Evolutionary conservation across 495 filamentous ascomycete genomes (phyloP).

Genomic region (Aspergillus diversus): DNA sequence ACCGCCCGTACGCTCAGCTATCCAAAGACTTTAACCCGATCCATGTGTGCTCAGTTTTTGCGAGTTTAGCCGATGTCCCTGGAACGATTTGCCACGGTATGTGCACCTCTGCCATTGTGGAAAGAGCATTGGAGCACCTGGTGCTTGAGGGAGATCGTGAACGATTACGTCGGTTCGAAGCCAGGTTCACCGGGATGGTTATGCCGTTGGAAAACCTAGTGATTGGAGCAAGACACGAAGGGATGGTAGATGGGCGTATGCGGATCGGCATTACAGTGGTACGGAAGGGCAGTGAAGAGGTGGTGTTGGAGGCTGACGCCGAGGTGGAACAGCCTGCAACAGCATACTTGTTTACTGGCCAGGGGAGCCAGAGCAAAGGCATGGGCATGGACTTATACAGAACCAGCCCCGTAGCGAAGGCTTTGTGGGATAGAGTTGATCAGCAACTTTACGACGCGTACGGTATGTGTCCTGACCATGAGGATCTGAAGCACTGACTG

Average conservation of each 20-base stretch:
- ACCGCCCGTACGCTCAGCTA: slow-evolving; percentile 30
- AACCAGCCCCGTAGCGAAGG: slow-evolving; percentile 32
- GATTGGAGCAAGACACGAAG: slow-evolving; percentile 36
- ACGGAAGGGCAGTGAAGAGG: slow-evolving; percentile 30
- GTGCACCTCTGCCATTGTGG: slow-evolving; percentile 32
- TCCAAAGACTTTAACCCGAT: slow-evolving; percentile 46
- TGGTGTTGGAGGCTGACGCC: slow-evolving; percentile 39
- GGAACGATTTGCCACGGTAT: slow-evolving; percentile 43
- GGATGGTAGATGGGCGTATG: slow-evolving; percentile 40
- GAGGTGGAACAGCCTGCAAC: slow-evolving; percentile 40
- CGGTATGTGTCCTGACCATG: slow-evolving; percentile 28
- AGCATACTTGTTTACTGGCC: slow-evolving; percentile 50
- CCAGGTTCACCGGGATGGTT: slow-evolving; percentile 42
- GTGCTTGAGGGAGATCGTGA: slow-evolving; percentile 19
- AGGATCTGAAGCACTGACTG: background rate
- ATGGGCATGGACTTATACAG: slow-evolving; percentile 51
- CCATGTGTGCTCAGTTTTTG: slow-evolving; percentile 36
- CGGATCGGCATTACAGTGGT: slow-evolving; percentile 30
- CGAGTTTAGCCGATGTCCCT: slow-evolving; percentile 33
- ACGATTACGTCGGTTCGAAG: slow-evolving; percentile 30
- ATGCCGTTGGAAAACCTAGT: slow-evolving; percentile 37
- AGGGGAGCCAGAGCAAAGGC: slow-evolving; percentile 42
- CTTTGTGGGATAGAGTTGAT: slow-evolving; percentile 47
- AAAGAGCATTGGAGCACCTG: slow-evolving; percentile 25
- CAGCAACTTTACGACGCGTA: slow-evolving; percentile 37